Evolutionary conservation across 345 rosid species (phyloP), one percentile per base, ranked within the genome.

Genomic region (Adansonia digitata): DNA sequence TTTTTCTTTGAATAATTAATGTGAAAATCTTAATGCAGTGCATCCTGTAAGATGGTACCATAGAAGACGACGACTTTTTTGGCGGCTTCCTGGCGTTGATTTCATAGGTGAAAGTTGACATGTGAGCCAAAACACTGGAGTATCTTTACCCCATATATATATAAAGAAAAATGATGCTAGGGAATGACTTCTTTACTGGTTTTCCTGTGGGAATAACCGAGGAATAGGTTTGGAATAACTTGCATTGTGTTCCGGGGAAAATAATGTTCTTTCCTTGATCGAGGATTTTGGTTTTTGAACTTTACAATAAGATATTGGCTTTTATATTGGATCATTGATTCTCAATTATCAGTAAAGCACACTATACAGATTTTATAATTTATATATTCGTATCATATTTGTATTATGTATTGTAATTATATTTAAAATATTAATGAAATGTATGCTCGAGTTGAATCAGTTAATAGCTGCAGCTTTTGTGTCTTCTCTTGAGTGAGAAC

Each of bases 101-200:
- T 15, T 31, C 37, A 31, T 4, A 8, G 12, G 22, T 60, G 40
- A 60, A 31, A 15, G 22, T 31, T 55, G 61, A 55, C 10, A 24
- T 11, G 31, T 24, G 27, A 24, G 61, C 34, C 34, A 3, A 55
- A 55, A 24, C 31, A 3, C 24, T 24, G 24, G 15, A 55, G 15
- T 31, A 55, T 55, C 26, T 49, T 51, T n/a, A n/a, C 26, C 56
- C 1, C n/a, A 18, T 49, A 7, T 53, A 18, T 62, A n/a, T 62
- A 37, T 5, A 4, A 22, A 40, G 2, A 7, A 15, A n/a, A 43
- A 39, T 15, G 39, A 31, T 22, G 34, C 35, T 9, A 14, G 57
- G 37, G 65, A 46, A 72, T 76, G 55, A 66, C 74, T 59, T 76
- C 27, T 72, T 39, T 60, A 20, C 15, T 53, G 69, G 79, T 74